Base-by-base conservation (phyloP, 805 yeast species). In the Naumovozyma castellii region DNA sequence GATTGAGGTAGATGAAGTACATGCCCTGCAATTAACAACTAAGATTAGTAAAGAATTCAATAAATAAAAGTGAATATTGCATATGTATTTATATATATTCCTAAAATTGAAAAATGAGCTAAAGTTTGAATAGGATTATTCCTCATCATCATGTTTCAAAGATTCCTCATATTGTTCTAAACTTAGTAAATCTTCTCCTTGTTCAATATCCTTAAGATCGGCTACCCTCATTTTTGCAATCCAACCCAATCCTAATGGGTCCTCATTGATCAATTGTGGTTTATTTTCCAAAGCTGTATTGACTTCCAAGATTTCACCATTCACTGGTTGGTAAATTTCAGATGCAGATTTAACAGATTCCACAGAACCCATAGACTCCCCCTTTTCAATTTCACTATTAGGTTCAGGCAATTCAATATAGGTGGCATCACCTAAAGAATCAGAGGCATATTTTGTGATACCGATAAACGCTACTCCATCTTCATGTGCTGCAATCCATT, bases 171-270 rank as follows among this genome's bases (percentile, higher is more conserved):
- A 81, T 39, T 68, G 74, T 38, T 70, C 78, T 52, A 69, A 72
- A 41, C 66, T 62, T 61, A 80, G 57, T 53, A 83, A 68, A 12
- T 68, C 75, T n/a, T 62, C 66, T 14, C 49, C 60, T 18, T 52
- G 41, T 27, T 56, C 54, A 52, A 80, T 68, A 14, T 67, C 75
- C 10, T 57, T 61, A 2, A 51, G 62, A 13, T 68, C 66, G 49
- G 72, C 67, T 43, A 84, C 64, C 63, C 80, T 72, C 49, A 90
- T 64, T 65, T 85, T 84, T 40, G 84, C 85, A 46, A 90, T 75
- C 96, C 96, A 90, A 29, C 94, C 97, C 42, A 77, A 78, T 40
- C 97, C 97, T 78, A 84, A 71, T 36, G 98, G 97, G 57, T 87
- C 97, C 47, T 68, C 64, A 66, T 88, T 90, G 54, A 92, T 76